Evolutionary conservation across 2,329 filamentous ascomycete species (phyloP).

Genomic region (Aspergillus pseudoglaucus): DNA sequence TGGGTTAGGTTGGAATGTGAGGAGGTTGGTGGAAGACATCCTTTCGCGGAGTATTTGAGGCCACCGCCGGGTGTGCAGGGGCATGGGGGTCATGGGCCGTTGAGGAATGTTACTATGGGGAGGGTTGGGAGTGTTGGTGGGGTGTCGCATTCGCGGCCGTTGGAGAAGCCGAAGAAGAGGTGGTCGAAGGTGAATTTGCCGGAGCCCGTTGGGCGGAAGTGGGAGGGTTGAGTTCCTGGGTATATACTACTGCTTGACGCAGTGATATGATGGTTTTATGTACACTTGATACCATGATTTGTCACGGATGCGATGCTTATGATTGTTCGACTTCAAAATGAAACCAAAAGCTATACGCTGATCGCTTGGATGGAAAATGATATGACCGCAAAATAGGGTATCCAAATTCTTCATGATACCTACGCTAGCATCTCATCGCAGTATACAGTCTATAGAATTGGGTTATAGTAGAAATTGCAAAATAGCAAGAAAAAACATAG

Average conservation of each 20-base stretch:
- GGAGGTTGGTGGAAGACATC: slow-evolving; percentile 5
- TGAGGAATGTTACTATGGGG: not conserved
- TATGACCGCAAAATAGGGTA: no score
- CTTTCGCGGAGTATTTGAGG: not conserved
- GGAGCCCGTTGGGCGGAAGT: no score
- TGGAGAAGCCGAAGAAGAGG: not conserved
- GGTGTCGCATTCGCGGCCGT: not conserved
- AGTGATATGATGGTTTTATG: no score
- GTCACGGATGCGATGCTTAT: no score
- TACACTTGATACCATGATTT: no score
- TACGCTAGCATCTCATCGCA: no score
- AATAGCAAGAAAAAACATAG: slow-evolving; percentile 10
- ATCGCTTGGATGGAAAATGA: no score
- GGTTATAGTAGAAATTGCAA: not conserved
- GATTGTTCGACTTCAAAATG: no score
- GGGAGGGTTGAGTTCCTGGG: no score
- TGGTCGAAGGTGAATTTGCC: not conserved
- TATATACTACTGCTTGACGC: no score
- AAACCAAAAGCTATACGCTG: no score
- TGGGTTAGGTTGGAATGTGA: slow-evolving; percentile 27
- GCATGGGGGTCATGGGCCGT: not conserved
- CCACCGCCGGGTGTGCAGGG: not conserved
- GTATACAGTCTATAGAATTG: not conserved
- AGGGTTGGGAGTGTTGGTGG: not conserved
- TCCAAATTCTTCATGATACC: no score